Base-by-base conservation (phyloP, 1,284 basidiomycete genomes). In the Pterulicium gracile region DNA sequence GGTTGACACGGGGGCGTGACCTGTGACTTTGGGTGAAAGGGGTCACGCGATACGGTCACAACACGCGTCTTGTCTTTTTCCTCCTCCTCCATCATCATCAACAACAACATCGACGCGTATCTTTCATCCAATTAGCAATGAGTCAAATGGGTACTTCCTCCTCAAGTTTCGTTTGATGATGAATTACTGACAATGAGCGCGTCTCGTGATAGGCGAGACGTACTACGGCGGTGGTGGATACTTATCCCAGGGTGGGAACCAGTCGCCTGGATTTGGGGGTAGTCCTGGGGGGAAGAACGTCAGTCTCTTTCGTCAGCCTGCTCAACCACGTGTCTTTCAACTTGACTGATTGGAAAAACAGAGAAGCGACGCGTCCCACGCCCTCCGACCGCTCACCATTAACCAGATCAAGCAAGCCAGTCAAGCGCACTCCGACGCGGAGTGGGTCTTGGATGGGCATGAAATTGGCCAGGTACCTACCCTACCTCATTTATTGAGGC, bases 371-470 rank as follows among this genome's bases (percentile, higher is more conserved):
- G 63, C 73, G 21, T 66, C 71, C 0, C 77, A 84, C 48, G 84
- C 88, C 1, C 62, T 97, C 20, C 79, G 93, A 41, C 91, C 95
- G 3, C 77, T 96, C 41, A 95, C 89, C 2, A 75, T 93, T 54
- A 76, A 81, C 46, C 92, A 96, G 62, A 71, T 97, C 43, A 57
- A 73, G 42, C 75, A 77, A 52, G 88, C 93, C 2, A 72, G 69
- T 24, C 92, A 96, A 66, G 73, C 81, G 3, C 89, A 96, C 58
- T 72, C 83, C 0, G 94, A 98, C 54, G 83, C 90, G 1, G 89
- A 94, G 45, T 94, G 92, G 77, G 73, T 72, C 47, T 74, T 97
- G 42, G 91, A 94, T 52, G 82, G 80, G 17, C 65, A 73, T 3
- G 89, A 95, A 52, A 70, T 95, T 47, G 83, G 83, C 45, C 88